phyloP scores from a whole-genome alignment of 2,329 filamentous ascomycete genomes.

The Ophiostoma pallidulum region DNA sequence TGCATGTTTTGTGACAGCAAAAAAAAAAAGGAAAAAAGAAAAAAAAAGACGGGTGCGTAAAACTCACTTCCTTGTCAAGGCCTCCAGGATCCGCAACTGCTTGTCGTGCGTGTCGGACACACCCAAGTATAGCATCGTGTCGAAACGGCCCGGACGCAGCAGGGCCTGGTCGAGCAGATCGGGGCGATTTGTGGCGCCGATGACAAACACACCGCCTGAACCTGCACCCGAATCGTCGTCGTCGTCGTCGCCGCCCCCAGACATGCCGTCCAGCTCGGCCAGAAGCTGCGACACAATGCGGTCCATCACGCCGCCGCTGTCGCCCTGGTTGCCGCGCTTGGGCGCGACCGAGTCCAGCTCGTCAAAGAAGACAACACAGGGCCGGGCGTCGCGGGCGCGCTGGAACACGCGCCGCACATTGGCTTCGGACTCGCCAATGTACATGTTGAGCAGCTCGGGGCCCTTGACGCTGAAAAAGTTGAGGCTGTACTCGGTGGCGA shows the following conservation, averaged over 20 bases:
- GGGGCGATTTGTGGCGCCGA: constrained; percentile 90
- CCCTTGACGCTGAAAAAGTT: constrained; percentile 95
- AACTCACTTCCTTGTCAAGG: constrained; percentile 81
- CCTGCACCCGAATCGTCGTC: constrained; percentile 47
- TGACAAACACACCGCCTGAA: constrained; percentile 83
- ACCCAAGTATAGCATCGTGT: constrained; percentile 96
- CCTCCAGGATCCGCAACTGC: constrained; percentile 88
- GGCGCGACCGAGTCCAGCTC: constrained; percentile 90
- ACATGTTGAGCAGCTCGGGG: constrained; percentile 89
- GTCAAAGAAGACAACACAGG: constrained; percentile 89
- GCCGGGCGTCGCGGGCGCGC: constrained; percentile 71
- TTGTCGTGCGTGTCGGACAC: constrained; percentile 96
- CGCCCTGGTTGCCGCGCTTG: constrained; percentile 93
- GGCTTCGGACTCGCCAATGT: constrained; percentile 88
- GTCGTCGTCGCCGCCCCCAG: constrained; percentile 26
- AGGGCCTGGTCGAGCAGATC: constrained; percentile 88
- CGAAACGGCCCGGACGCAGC: constrained; percentile 81
- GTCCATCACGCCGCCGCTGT: constrained; percentile 97
- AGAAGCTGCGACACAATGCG: constrained; percentile 91
- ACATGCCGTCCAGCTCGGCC: constrained; percentile 96
- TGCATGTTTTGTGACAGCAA: too few relatives aligned
- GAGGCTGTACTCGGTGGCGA: constrained; percentile 85
- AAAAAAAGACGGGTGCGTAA: too few relatives aligned
- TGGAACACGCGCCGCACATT: constrained; percentile 87
- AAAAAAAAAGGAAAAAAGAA: neutral